Base-by-base conservation (phyloP, 129 eudicot species). In the Chrysanthemum lavandulifolium region DNA sequence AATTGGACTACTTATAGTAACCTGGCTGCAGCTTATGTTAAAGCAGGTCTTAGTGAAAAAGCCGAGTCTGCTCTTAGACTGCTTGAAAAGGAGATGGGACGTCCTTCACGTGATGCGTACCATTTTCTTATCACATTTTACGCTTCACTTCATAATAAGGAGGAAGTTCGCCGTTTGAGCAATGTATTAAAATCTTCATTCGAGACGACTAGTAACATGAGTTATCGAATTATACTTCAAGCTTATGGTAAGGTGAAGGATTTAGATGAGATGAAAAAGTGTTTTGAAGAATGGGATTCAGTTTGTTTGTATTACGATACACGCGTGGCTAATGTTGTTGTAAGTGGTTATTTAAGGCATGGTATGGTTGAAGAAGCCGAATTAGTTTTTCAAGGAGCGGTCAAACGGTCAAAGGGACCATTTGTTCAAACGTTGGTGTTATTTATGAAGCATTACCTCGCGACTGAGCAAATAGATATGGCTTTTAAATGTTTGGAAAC, bases 1-100 rank as follows among this genome's bases (percentile, higher is more conserved):
- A 77, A 85, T 65, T 87, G 98, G 98, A 87, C 86, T 2, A 84
- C 84, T 9, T 87, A 87, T 61, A 87, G 98, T 78, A 80, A 85
- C 81, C 59, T 87, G 52, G 92, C 95, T 2, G 69, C 64, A 11
- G 79, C 75, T 52, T 92, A 89, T 72, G 77, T 80, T 50, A 85
- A 76, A 73, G 84, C 78, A n/a, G 92, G 90, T 36, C 75, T 60
- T 67, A 25, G 18, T 18, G 87, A 84, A 64, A 92, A 92, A 75
- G 96, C 98, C 1, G 75, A 80, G 27, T n/a, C 73, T 13, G 87
- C 95, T 29, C 80, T 92, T 48, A 74, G 73, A 78, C 76, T 57
- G 79, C 61, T 89, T 5, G 96, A 89, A 79, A 74, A 81, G 18
- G 82, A 78, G 62, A 81, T 76, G 10, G 21, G 33, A 21, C 73